Base-by-base conservation (phyloP, 129 eudicot genomes). In the Flaveria ramosissima region DNA sequence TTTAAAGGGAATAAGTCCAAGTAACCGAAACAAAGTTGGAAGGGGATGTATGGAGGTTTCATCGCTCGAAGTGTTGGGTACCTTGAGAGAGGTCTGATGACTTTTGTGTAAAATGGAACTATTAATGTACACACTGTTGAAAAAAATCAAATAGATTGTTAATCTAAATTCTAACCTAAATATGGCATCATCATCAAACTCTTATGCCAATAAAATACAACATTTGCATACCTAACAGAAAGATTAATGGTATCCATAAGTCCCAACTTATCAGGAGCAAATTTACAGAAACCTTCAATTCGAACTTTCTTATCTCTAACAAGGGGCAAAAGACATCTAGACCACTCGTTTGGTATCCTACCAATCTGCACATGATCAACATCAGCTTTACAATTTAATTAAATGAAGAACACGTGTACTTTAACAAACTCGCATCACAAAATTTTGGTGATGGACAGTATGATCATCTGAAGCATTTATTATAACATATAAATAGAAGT, bases 301-400 rank as follows among this genome's bases (percentile, higher is more conserved):
- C 71, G 82, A 70, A 91, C 60, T 86, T 87, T 91, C 81, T 94
- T 94, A 70, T 94, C 90, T 76, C 97, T 91, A 77, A 94, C 97
- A 59, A 94, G 91, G 9, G 99, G 97, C 78, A 89, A 78, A 55
- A 94, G 86, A 57, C 97, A 91, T 70, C 99, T 78, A 39, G 96
- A 88, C 99, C 99, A 94, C 76, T 94, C 99, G 48, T 94, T 94
- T 30, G 99, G 99, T 76, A 94, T 91, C 78, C 99, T 91, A 47
- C 99, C 99, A 86, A 94, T 85, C 97, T 94, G 90, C 62, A 21
- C 53, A 71, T 48, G 21, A 70, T 24, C 41, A 21, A 59, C 23
- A 46, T 75, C 71, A 75, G 50, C 10, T 27, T 64, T 61, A 60
- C 62, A 60, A 10, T 63, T 52, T 32, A 56, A 3, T 17, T 43